Evolutionary conservation across 2,329 filamentous ascomycete species (phyloP).

Genomic region (Aschersonia sp.): DNA sequence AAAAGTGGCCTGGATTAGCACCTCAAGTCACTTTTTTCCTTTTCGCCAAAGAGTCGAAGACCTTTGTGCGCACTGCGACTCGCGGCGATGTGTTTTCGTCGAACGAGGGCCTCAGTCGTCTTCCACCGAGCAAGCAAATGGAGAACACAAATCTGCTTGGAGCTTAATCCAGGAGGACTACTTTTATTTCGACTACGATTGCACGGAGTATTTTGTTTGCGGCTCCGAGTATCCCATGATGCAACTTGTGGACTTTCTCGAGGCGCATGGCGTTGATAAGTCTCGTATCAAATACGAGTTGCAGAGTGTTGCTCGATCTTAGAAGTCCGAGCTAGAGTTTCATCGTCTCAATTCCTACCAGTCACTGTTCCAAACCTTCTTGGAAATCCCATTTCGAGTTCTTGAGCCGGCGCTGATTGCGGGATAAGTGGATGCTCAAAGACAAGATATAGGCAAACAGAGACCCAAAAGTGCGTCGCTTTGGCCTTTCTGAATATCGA

Average conservation of each 20-base stretch:
- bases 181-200: constrained; percentile 27
- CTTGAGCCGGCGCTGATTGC: too few species aligned
- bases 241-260: constrained; percentile 30
- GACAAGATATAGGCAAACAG: too few species aligned
- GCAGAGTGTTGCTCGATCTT: constrained; percentile 17
- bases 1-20: constrained; percentile 45
- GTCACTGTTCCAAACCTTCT: too few species aligned
- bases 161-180: constrained; percentile 25
- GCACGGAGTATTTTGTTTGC: constrained; percentile 38
- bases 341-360: too few species aligned
- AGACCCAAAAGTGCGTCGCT: too few species aligned
- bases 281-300: constrained; percentile 29
- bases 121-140: constrained; percentile 15
- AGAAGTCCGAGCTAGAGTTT: too few species aligned
- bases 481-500: too few species aligned
- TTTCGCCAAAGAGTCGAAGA: constrained; percentile 37
- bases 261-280: constrained; percentile 21
- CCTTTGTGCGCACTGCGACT: constrained; percentile 10
- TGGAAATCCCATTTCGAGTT: too few species aligned
- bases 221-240: constrained; percentile 40
- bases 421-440: too few species aligned
- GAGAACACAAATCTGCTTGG: constrained; percentile 19
- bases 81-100: too few species aligned
- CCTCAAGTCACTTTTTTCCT: constrained; percentile 33
- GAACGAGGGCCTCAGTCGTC: constrained; percentile 4